Evolutionary conservation across 2,329 filamentous ascomycete species (phyloP), one percentile per base, ranked within the genome.

Genomic region (Blastomyces emzantsi): DNA sequence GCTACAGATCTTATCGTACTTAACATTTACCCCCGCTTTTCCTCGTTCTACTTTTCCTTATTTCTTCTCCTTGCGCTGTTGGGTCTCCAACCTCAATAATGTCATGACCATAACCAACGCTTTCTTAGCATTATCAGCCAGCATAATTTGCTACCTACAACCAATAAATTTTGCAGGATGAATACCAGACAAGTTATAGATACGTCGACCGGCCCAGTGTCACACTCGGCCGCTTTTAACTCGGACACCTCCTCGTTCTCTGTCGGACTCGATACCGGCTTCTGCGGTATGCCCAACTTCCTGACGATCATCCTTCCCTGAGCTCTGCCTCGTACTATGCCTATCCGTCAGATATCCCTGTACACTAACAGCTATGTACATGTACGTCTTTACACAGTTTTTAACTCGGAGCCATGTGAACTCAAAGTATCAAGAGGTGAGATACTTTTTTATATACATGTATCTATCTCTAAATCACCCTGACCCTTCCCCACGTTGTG

Each of bases 151-250:
- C 36, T 57, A 22, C 43, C 41, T 11, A n/a, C 30, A 17, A 25
- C n/a, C n/a, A n/a, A 36, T 72, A 79, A 66, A 62, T 25, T 13
- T 41, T n/a, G 9, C 9, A 39, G 3, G n/a, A 99, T 97, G 94
- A 94, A 97, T 75, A 95, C 92, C 54, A 85, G 93, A 64, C 89
- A 89, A 61, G 85, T 90, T 63, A 90, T 97, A 72, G 91, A 96
- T 79, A 85, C 86, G 60, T 86, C 90, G 22, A 83, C 82, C 54
- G 85, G 87, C 62, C 88, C 89, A 4, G 84, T 87, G 65, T 92
- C 92, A 13, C 83, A 97, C 47, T 95, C 90, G 17, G 86, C 88
- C 56, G 86, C 89, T 9, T 96, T 96, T 79, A 97, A 97, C 73
- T 83, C 86, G 70, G 90, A 94, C 74, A 85, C 85, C 68, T 92